phyloP scores from a whole-genome alignment of 257 asterid species.

The Parsonsia alboflavescens region DNA sequence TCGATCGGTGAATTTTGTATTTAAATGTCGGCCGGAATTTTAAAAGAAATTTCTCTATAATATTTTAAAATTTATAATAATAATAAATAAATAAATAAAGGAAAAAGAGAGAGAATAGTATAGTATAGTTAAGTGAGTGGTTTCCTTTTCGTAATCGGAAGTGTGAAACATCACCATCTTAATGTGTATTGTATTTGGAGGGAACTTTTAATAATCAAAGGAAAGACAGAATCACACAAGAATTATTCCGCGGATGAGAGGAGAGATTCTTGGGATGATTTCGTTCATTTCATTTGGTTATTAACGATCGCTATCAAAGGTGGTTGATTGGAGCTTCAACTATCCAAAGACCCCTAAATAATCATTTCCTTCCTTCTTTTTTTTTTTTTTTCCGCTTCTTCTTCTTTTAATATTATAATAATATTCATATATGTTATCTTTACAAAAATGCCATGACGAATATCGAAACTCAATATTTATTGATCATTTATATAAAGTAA shows the following conservation, averaged over 20 bases:
- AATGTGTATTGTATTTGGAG: neutral
- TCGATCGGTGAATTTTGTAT: too few relatives aligned
- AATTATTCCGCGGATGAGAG: neutral
- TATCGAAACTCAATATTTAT: too few relatives aligned
- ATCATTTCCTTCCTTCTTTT: neutral
- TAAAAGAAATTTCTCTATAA: too few relatives aligned
- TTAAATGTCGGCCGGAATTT: too few relatives aligned
- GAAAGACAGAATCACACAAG: neutral
- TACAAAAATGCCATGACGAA: too few relatives aligned
- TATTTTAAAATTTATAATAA: too few relatives aligned
- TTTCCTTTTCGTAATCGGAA: neutral
- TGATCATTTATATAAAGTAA: too few relatives aligned
- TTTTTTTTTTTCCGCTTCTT: too few relatives aligned
- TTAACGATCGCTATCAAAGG: constrained; percentile 4
- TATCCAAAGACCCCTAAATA: neutral
- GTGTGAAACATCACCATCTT: neutral
- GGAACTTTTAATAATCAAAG: neutral
- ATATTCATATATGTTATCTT: too few relatives aligned
- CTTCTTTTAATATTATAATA: too few relatives aligned
- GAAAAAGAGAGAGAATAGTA: neutral
- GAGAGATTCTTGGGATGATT: neutral
- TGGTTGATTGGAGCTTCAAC: neutral
- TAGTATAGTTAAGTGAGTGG: constrained; percentile 10
- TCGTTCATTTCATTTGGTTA: constrained; percentile 7
- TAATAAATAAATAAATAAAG: too few relatives aligned